Conservation (phyloP, 176 grass and related monocot species). For the Eleusine indica region DNA sequence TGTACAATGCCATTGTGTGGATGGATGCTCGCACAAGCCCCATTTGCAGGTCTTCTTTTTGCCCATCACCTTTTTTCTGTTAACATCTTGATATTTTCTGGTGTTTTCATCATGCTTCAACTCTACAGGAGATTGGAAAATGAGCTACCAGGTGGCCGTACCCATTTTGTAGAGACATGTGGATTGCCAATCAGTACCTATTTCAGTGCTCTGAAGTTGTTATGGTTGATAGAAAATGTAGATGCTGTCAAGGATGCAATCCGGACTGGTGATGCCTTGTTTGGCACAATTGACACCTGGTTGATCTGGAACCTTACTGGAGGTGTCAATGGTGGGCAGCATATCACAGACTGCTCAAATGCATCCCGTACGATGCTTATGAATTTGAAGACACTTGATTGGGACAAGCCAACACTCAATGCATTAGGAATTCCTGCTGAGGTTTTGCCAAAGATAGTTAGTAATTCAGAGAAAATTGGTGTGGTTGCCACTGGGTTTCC, state of each 20-base stretch:
- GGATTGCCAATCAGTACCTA: conserved; percentile 92
- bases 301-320: conserved; percentile 97
- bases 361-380: conserved; percentile 95
- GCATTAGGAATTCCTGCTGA: conserved; percentile 55
- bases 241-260: conserved; percentile 68
- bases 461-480: conserved; percentile 79
- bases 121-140: conserved; percentile 74
- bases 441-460: conserved; percentile 90
- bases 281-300: conserved; percentile 94
- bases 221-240: conserved; percentile 96
- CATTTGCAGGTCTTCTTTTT: conserved; percentile 65
- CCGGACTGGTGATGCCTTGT: conserved; percentile 63
- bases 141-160: conserved; percentile 71
- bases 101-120: neutral
- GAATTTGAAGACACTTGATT: conserved; percentile 83
- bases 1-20: conserved; percentile 97
- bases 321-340: conserved; percentile 51
- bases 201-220: conserved; percentile 85
- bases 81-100: neutral
- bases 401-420: conserved; percentile 69
- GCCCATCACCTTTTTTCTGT: neutral
- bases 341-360: conserved; percentile 94
- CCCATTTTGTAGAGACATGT: conserved; percentile 77
- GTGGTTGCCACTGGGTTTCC: conserved; percentile 61
- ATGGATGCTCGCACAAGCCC: conserved; percentile 94